A percentile compares a stretch with the other conserved stretches of the same genome.
These are phyloP conservation scores for Tetrapisispora taiwanensis DNA, from an alignment of 805 yeast genomes.

Conservation along the genomic window DNA sequence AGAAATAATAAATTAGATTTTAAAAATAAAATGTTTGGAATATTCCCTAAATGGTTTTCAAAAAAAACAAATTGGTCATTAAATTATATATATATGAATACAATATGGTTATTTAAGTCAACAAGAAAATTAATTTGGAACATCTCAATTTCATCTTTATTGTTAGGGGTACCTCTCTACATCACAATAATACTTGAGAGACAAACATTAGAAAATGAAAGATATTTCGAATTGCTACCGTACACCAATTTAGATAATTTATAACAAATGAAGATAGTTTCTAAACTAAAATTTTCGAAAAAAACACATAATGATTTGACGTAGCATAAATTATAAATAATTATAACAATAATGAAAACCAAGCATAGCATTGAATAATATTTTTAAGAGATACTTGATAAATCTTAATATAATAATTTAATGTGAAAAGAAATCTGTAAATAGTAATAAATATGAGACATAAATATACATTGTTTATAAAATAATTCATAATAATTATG, in stretches of 20 bases:
- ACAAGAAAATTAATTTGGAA: constrained; percentile 79
- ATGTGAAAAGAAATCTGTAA: not conserved
- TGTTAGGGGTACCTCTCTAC: constrained; percentile 86
- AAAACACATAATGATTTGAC: no score
- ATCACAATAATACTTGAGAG: constrained; percentile 84
- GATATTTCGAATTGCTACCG: constrained; percentile 64
- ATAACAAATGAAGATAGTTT: not conserved
- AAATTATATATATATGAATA: not conserved
- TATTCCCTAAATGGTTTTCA: not conserved
- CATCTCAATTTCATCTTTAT: constrained; percentile 66
- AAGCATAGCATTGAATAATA: not conserved
- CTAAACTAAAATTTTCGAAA: no score
- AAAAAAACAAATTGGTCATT: not conserved
- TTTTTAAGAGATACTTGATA: no score
- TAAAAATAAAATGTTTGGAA: not conserved
- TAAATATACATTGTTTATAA: no score
- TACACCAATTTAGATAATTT: not conserved
- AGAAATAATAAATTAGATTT: not conserved
- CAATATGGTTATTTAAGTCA: constrained; percentile 36
- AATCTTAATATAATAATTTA: not conserved
- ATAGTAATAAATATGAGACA: not conserved
- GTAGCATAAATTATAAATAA: no score
- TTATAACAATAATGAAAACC: not conserved
- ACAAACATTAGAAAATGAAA: constrained; percentile 88
- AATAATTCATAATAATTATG: no score